phyloP scores from a whole-genome alignment of 192 early-diverging fungal genomes.

The Anaeromyces robustus region DNA sequence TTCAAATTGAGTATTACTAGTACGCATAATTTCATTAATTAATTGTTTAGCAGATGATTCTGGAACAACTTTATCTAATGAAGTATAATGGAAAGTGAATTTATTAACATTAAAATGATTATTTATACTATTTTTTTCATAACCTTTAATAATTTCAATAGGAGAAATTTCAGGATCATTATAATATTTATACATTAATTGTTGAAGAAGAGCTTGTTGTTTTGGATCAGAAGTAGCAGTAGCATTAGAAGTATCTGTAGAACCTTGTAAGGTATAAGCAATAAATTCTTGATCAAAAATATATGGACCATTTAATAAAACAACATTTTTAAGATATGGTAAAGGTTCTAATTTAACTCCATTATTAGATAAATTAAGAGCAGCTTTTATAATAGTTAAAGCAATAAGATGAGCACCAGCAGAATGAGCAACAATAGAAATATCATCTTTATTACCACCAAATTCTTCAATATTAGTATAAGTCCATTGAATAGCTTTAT shows the following conservation, averaged over 20 bases:
- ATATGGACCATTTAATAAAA: not conserved
- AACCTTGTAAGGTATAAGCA: not conserved
- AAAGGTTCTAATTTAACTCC: not conserved
- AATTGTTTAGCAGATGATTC: not conserved
- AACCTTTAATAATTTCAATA: not conserved
- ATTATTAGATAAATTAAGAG: not conserved
- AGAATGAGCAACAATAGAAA: not conserved
- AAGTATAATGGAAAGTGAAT: not conserved
- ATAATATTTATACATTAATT: not conserved
- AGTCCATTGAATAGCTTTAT: not conserved
- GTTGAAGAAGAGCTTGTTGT: not conserved
- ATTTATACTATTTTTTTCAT: not conserved
- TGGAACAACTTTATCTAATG: not conserved
- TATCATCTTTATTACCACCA: not conserved
- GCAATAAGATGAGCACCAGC: not conserved
- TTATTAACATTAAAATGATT: not conserved
- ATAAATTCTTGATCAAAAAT: not conserved
- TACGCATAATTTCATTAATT: not conserved
- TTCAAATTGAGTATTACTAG: not conserved
- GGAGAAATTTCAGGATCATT: not conserved
- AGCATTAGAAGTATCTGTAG: not conserved
- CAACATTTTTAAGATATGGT: not conserved
- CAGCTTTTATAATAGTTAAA: not conserved
- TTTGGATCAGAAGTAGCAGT: not conserved
- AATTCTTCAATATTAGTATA: not conserved